These are phyloP conservation scores for Colletotrichum sp. DNA, from an alignment of 2,329 filamentous ascomycete species.

Conservation along the genomic window DNA sequence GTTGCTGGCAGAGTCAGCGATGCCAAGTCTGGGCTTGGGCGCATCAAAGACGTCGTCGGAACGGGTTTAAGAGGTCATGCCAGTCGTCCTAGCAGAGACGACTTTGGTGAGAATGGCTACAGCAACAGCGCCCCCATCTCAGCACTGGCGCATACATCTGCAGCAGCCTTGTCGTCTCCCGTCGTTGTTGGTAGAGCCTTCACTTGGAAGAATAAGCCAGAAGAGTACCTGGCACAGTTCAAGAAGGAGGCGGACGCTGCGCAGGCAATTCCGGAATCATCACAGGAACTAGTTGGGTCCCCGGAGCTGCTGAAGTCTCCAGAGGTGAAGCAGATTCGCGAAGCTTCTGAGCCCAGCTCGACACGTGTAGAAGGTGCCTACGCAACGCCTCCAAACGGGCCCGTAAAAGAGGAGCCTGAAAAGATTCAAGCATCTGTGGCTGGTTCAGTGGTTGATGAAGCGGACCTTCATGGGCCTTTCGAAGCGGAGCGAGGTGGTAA, in stretches of 20 bases:
- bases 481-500: constrained; percentile 51
- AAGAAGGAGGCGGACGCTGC: constrained; percentile 16
- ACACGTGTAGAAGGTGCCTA: constrained; percentile 2
- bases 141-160: constrained; percentile 39
- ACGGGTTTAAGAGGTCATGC: constrained; percentile 57
- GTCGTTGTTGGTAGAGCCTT: constrained; percentile 55
- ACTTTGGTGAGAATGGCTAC: constrained; percentile 44
- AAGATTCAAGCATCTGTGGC: constrained; percentile 50
- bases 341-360: neutral
- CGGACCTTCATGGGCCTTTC: constrained; percentile 61
- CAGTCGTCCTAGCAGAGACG: constrained; percentile 62
- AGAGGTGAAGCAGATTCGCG: neutral
- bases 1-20: constrained; percentile 82
- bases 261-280: neutral
- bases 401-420: constrained; percentile 11
- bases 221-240: constrained; percentile 53
- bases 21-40: constrained; percentile 80
- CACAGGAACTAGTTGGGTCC: neutral
- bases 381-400: neutral
- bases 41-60: constrained; percentile 86
- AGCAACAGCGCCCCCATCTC: constrained; percentile 35
- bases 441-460: constrained; percentile 63
- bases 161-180: constrained; percentile 33
- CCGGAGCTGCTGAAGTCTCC: neutral
- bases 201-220: constrained; percentile 69